phyloP scores from a whole-genome alignment of 192 early-diverging fungal species.

The Coemansia sp. region DNA sequence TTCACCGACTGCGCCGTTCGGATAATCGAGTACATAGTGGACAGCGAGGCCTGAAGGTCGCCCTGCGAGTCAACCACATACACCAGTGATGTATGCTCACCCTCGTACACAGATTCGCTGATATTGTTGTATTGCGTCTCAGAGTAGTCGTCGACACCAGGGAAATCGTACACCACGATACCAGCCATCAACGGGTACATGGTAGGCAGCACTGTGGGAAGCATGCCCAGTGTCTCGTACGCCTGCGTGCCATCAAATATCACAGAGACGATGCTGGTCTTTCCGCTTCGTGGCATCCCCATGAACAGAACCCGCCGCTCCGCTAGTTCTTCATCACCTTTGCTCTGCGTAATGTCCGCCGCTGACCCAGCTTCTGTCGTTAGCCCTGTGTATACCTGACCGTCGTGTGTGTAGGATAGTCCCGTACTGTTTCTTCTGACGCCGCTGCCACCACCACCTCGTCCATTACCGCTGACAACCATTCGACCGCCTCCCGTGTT shows the following conservation, averaged over 20 bases:
- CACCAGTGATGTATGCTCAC: constrained; percentile 73
- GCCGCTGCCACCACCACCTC: background rate
- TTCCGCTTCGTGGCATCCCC: constrained; percentile 52
- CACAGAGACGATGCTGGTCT: constrained; percentile 46
- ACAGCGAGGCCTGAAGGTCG: constrained; percentile 78
- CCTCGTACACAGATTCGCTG: constrained; percentile 66
- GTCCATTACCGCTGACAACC: background rate
- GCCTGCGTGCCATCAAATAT: constrained; percentile 33
- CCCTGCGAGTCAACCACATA: constrained; percentile 98
- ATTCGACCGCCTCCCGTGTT: background rate
- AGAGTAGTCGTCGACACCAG: constrained; percentile 82
- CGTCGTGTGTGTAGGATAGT: constrained; percentile 15
- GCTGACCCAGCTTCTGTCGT: constrained; percentile 29
- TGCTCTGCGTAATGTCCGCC: constrained; percentile 5
- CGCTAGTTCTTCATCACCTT: constrained; percentile 18
- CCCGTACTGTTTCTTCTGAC: background rate
- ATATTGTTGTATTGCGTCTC: constrained; percentile 57
- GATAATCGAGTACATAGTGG: constrained; percentile 71
- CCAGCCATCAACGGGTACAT: constrained; percentile 39
- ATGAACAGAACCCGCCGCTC: constrained; percentile 50
- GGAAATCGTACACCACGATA: constrained; percentile 81
- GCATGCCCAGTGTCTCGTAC: constrained; percentile 36
- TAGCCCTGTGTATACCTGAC: constrained; percentile 17
- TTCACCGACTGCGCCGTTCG: constrained; percentile 76
- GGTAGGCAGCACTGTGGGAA: constrained; percentile 34